Base-by-base conservation (phyloP, 192 early-diverging fungal genomes). In the Linderina pennispora region DNA sequence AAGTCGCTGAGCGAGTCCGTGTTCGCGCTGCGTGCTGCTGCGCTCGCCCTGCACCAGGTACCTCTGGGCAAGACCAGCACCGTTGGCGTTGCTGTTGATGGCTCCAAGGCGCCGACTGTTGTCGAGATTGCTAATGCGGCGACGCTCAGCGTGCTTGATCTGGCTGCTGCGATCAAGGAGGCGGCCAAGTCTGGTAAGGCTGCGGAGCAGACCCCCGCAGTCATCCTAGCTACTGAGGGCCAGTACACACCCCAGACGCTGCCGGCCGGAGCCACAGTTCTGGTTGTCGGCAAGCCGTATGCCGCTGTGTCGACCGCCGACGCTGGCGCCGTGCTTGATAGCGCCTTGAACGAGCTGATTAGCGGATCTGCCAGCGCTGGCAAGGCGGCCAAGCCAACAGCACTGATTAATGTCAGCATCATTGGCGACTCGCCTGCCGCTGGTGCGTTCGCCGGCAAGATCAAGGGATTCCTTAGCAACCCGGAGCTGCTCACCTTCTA, bases 61-160 rank as follows among this genome's bases (percentile, higher is more conserved):
- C 19, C 44, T 34, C 36, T 55, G 38, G 76, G 77, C 13, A 75
- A 79, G 45, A 55, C 65, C 23, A 62, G 75, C 1, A 50, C 73
- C 19, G 78, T 88, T 33, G 64, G 84, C 16, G 75, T 84, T 58
- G 74, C 77, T 3, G 74, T 82, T 43, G 79, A 84, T 3, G 58
- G 76, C 11, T 62, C 56, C 2, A 53, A 50, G 40, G 40, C 49
- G 3, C 65, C 65, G 5, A 34, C 15, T 9, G 59, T 58, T 15
- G 16, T 49, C 7, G 66, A 62, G 36, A 49, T 70, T 4, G 17
- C 66, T 1, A 52, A 51, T 19, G 59, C 66, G 0, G 40, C 60
- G 20, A 48, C 55, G 2, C 40, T 34, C n/a, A 49, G 59, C 28
- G 55, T 63, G 9, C 11, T 55, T 16, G 60, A 58, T 15, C 51